These are phyloP conservation scores for Euphrasia confusa DNA, from an alignment of 257 asterid species.

Conservation along the genomic window DNA sequence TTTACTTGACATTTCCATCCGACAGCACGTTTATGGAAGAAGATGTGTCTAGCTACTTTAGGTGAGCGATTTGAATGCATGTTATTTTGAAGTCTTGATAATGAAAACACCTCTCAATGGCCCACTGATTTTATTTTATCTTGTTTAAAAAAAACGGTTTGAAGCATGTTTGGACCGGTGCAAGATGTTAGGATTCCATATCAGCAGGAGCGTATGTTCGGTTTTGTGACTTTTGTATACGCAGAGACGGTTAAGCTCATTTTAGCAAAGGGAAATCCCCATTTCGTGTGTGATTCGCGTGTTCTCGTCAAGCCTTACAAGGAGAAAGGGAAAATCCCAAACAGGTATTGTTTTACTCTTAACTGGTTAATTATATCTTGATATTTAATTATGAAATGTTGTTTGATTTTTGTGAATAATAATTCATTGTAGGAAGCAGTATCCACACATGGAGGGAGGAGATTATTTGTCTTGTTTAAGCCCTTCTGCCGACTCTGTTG, in stretches of 20 bases:
- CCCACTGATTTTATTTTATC: background rate
- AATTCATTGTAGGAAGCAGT: conserved; percentile 49
- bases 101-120: background rate
- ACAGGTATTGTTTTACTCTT: conserved; percentile 43
- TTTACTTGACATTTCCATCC: conserved; percentile 94
- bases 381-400: background rate
- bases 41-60: conserved; percentile 86
- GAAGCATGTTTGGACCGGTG: conserved; percentile 86
- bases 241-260: conserved; percentile 91
- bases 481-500: conserved; percentile 67
- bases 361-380: background rate
- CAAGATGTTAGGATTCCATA: conserved; percentile 97
- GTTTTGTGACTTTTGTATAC: conserved; percentile 80
- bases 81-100: conserved; percentile 12
- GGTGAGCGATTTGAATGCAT: conserved; percentile 35
- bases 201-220: conserved; percentile 98
- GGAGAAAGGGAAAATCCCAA: conserved; percentile 86
- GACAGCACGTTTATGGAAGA: conserved; percentile 94
- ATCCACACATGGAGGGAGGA: conserved; percentile 64
- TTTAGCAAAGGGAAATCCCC: conserved; percentile 93
- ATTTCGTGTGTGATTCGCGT: conserved; percentile 95
- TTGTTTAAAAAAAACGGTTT: background rate
- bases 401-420: background rate
- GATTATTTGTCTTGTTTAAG: conserved; percentile 60
- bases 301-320: conserved; percentile 98